Evolutionary conservation across 352 stramenopile species (phyloP), one percentile per base, ranked within the genome.

Genomic region (Phytophthora fragariae): DNA sequence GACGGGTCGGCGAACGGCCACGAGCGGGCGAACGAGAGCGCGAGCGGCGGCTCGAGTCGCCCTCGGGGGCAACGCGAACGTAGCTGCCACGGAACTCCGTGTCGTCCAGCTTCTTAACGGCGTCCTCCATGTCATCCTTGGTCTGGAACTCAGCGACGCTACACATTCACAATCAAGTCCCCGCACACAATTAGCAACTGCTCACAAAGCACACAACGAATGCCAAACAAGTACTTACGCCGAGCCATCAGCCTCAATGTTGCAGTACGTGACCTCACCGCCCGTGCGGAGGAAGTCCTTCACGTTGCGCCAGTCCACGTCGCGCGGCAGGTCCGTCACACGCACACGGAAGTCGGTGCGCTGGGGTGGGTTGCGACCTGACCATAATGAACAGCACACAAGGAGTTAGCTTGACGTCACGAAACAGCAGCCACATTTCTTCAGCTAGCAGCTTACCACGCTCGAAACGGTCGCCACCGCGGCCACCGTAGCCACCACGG

Each of bases 1-100:
- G 85, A 73, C 82, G 85, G 62, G 44, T 67, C 33, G 83, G 84
- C n/a, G 85, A 93, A 37, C 75, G 79, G 41, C 76, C 79, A 70
- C 84, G 86, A 21, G 82, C 80, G 21, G 81, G 86, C 9, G 88
- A 93, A 58, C 81, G 81, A 65, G 86, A 93, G 62, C 88, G 88
- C 39, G 77, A 88, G 65, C 84, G 82, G 17, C 63, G 70, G 57
- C 65, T 65, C n/a, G 63, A 75, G 57, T 77, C 74, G 24, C 68
- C 75, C 58, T 89, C 83, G 15, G 85, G 68, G 7, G 83, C 80
- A 59, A 96, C 83, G 47, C 89, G 88, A 33, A 96, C 87, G 70
- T 92, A 94, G 72, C 84, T 92, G 67, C 89, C 89, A 60, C 88
- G 88, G 80, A 96, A 96, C 53, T 96, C 90, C 44, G 90, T 96